These are phyloP conservation scores for Epichloe sibirici DNA, from an alignment of 2,329 filamentous ascomycete species.

Conservation along the genomic window DNA sequence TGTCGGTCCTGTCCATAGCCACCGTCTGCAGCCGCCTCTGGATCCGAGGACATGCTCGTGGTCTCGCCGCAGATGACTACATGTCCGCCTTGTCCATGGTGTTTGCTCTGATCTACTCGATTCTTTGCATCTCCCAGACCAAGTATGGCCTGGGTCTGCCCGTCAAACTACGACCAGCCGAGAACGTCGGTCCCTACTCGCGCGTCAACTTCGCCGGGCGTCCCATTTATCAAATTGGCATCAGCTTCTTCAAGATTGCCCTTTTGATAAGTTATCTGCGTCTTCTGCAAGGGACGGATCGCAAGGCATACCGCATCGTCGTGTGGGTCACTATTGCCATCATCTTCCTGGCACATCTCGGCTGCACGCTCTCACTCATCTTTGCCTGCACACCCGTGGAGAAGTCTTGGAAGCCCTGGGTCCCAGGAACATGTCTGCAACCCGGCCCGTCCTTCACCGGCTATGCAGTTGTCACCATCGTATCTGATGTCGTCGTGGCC, in stretches of 20 bases:
- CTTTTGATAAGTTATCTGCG: conserved; percentile 40
- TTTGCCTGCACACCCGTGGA: conserved; percentile 36
- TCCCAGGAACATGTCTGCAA: conserved; percentile 30
- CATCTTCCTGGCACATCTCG: conserved; percentile 34
- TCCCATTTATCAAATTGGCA: conserved; percentile 41
- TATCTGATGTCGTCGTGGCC: conserved; percentile 37
- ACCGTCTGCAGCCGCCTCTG: conserved; percentile 30
- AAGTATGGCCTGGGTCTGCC: conserved; percentile 40
- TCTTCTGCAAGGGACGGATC: conserved; percentile 35
- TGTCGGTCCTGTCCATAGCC: conserved; percentile 30
- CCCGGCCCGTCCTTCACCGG: conserved; percentile 37
- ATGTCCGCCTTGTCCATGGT: conserved; percentile 26
- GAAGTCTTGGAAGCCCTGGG: conserved; percentile 32
- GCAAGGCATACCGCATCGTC: conserved; percentile 28
- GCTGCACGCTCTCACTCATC: conserved; percentile 34
- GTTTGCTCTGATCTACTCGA: conserved; percentile 36
- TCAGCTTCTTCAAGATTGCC: conserved; percentile 44
- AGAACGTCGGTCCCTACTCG: conserved; percentile 31
- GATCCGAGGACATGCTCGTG: conserved; percentile 28
- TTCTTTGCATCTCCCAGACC: conserved; percentile 39
- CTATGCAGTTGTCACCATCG: conserved; percentile 38
- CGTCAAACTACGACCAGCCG: conserved; percentile 28
- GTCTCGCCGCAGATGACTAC: conserved; percentile 36
- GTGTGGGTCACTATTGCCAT: conserved; percentile 32
- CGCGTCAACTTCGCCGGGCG: conserved; percentile 40